A percentile compares a stretch with the other conserved stretches of the same genome.
Evolutionary conservation across 2,329 filamentous ascomycete species (phyloP).

Genomic region (Xylariaceae sp.): DNA sequence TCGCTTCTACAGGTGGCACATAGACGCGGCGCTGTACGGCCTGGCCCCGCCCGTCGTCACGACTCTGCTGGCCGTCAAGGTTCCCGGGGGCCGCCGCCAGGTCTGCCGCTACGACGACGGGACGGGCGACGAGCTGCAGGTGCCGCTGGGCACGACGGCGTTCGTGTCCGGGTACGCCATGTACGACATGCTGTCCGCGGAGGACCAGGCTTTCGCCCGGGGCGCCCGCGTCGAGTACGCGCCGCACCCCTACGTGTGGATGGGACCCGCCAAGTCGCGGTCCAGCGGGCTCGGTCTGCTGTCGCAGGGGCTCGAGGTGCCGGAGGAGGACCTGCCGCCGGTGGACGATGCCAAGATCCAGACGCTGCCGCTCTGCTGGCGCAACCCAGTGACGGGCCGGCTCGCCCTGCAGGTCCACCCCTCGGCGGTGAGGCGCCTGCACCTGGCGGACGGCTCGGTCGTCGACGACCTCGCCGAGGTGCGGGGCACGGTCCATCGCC

Average conservation of each 20-base stretch:
- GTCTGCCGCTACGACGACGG: constrained; percentile 68
- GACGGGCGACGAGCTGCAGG: constrained; percentile 54
- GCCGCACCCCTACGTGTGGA: constrained; percentile 76
- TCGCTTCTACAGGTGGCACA: constrained; percentile 71
- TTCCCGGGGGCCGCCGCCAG: constrained; percentile 59
- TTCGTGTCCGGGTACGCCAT: constrained; percentile 66
- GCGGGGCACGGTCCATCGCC: constrained; percentile 57
- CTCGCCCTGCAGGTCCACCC: constrained; percentile 70
- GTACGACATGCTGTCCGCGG: constrained; percentile 58
- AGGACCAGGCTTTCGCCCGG: constrained; percentile 60
- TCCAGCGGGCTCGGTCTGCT: constrained; percentile 65
- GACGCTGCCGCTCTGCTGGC: constrained; percentile 69
- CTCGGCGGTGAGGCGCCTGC: constrained; percentile 61
- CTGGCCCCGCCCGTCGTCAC: constrained; percentile 69
- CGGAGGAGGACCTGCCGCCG: constrained; percentile 51
- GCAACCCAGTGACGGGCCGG: constrained; percentile 62
- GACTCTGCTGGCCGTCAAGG: constrained; percentile 64
- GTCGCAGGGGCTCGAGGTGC: constrained; percentile 57
- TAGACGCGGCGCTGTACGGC: constrained; percentile 69
- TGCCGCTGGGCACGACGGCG: constrained; percentile 68
- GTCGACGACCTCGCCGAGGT: constrained; percentile 62
- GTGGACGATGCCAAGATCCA: constrained; percentile 62
- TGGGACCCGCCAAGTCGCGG: constrained; percentile 59
- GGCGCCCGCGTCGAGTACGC: constrained; percentile 66
- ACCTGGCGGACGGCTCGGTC: constrained; percentile 57